Conservation (phyloP, 352 stramenopile genomes). For the Blastocystis sp. region DNA sequence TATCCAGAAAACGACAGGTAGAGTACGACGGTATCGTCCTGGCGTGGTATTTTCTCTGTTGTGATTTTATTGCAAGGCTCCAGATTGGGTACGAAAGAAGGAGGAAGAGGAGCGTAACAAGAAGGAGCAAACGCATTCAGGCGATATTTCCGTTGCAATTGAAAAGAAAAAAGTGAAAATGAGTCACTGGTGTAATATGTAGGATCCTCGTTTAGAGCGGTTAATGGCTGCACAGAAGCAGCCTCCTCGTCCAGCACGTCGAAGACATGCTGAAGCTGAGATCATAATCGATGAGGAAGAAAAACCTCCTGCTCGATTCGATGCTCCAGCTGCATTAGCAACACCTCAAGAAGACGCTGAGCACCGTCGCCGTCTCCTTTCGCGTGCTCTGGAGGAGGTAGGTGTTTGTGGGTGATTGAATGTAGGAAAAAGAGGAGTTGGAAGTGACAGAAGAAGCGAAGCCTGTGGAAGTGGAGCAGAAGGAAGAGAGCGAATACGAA, state of each 20-base stretch:
- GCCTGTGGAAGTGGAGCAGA: background rate
- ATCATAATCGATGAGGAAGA: conserved; percentile 21
- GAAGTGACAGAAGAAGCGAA: background rate
- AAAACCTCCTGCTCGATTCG: background rate
- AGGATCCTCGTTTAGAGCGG: conserved; percentile 44
- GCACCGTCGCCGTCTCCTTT: conserved; percentile 1
- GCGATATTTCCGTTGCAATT: background rate
- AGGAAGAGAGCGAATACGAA: background rate
- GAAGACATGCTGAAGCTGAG: background rate
- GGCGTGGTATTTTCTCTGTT: background rate
- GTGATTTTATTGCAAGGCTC: background rate
- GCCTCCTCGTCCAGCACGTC: background rate
- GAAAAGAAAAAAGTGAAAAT: conserved; percentile 52
- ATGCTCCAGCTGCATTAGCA: background rate
- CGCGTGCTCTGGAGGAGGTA: conserved; percentile 30
- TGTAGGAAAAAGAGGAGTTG: background rate
- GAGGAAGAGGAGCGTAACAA: background rate
- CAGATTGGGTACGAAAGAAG: conserved; percentile 12
- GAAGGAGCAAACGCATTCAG: background rate
- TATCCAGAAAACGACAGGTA: background rate
- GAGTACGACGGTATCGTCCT: conserved; percentile 40
- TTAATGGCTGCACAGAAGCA: background rate
- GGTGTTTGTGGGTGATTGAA: background rate
- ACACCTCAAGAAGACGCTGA: background rate
- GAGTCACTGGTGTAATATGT: background rate